Conservation (phyloP, 768 basidiomycete species). For the Omphalotus guepiniiformis region DNA sequence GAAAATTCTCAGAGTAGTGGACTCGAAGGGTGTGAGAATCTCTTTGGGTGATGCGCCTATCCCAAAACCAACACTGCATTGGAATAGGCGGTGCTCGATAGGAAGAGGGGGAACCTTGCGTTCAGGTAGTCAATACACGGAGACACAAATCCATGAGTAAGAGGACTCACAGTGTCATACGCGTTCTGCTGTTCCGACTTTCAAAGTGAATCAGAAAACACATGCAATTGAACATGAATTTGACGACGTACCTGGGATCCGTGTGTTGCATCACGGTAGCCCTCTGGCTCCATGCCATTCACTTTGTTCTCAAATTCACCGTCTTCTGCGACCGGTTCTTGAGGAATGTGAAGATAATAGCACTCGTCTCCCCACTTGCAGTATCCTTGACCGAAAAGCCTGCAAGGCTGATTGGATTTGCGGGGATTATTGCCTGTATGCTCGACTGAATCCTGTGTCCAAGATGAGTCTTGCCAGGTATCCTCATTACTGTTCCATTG, state of each 20-base stretch:
- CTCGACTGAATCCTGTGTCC: not conserved
- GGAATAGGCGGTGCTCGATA: slow-evolving; percentile 3
- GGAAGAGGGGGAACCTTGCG: not conserved
- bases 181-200: not conserved
- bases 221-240: slow-evolving; percentile 14
- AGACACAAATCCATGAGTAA: not conserved
- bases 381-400: slow-evolving; percentile 30
- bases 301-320: not conserved
- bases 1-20: slow-evolving; percentile 1
- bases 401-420: slow-evolving; percentile 25
- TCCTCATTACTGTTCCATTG: not conserved
- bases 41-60: slow-evolving; percentile 7
- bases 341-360: slow-evolving; percentile 23
- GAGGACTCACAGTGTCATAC: not conserved
- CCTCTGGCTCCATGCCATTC: no score
- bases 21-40: slow-evolving; percentile 11
- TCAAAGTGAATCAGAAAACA: not conserved
- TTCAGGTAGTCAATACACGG: not conserved
- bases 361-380: slow-evolving; percentile 28
- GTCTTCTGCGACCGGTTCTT: slow-evolving; percentile 1
- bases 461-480: not conserved
- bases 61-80: slow-evolving; percentile 6
- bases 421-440: not conserved
- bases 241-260: slow-evolving; percentile 13
- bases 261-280: no score